Evolutionary conservation across 176 grass and related monocot species (phyloP).

Genomic region (Oryza australiensis): DNA sequence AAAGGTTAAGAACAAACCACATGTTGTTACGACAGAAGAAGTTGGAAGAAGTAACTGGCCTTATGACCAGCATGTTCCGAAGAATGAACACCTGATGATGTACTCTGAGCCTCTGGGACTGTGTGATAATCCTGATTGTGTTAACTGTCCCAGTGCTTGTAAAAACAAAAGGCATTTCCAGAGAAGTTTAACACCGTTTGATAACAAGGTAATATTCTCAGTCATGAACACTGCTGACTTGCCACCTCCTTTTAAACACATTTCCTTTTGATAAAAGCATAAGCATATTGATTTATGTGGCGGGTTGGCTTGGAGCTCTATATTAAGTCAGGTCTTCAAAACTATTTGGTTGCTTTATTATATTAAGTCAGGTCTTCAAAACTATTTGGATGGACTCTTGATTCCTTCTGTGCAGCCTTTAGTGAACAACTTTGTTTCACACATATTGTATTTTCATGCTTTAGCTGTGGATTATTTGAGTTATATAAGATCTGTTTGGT

Average conservation of each 20-base stretch:
- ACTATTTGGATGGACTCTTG: not conserved
- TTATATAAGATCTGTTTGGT: not conserved
- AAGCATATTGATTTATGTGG: not conserved
- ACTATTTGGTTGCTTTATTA: not conserved
- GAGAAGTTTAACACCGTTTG: slow-evolving; percentile 42
- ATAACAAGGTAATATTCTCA: slow-evolving; percentile 57
- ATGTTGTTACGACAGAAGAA: slow-evolving; percentile 52
- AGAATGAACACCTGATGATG: slow-evolving; percentile 65
- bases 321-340: not conserved
- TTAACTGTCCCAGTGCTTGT: slow-evolving; percentile 67
- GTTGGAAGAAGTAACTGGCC: slow-evolving; percentile 38
- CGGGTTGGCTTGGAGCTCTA: not conserved
- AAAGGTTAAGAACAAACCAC: slow-evolving; percentile 40
- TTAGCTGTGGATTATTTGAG: not conserved
- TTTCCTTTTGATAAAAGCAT: not conserved
- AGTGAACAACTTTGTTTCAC: not conserved
- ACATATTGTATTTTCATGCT: not conserved
- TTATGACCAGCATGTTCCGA: slow-evolving; percentile 34
- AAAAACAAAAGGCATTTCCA: slow-evolving; percentile 60
- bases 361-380: not conserved
- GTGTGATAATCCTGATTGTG: slow-evolving; percentile 80
- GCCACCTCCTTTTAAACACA: not conserved
- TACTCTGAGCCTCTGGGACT: slow-evolving; percentile 70
- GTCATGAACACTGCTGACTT: not conserved
- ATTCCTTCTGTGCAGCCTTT: not conserved